Evolutionary conservation across 768 basidiomycete genomes (phyloP), one percentile per base, ranked within the genome.

Genomic region (Agaricus blazei): DNA sequence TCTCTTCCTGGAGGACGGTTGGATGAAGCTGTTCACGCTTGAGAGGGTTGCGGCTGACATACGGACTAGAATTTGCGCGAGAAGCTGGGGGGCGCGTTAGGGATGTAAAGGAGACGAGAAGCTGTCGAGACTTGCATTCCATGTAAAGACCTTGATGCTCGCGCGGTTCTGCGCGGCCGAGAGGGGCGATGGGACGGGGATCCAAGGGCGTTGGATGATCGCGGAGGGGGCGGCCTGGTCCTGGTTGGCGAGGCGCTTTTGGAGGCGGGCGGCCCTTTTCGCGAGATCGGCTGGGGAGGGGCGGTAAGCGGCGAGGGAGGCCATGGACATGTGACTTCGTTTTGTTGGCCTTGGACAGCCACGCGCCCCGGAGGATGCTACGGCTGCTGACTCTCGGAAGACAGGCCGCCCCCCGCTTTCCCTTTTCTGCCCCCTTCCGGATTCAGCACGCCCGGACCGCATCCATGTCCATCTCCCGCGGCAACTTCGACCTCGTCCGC

Each of bases 401-500:
- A 34, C 34, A 11, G 61, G 57, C 55, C 36, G 51, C 62, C 38
- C 52, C 63, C 60, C 58, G 43, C 44, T 52, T 53, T 58, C 47
- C 56, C 43, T 58, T 54, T 37, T 42, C 57, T 48, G 41, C 38
- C 34, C 45, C 59, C 59, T 53, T 68, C 66, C 64, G 59, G 58
- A 62, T 67, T 62, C 64, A 70, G 62, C 58, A 62, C 34, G 63
- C 67, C 50, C 68, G 67, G 58, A 60, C 60, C 19, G 14, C 60
- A 38, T 42, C 60, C 26, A 63, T 58, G 53, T 60, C 60, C 34
- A 76, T 76, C 67, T 55, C 68, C 19, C 83, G 79, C 63, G 90
- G 87, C 48, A 89, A 93, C 67, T 96, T 92, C 65, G 90, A 96
- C 70, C 79, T 93, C 38, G 71, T 94, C 55, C 86, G 85, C 65